Evolutionary conservation across 768 basidiomycete species (phyloP).

Genomic region (Trametes meyenii): DNA sequence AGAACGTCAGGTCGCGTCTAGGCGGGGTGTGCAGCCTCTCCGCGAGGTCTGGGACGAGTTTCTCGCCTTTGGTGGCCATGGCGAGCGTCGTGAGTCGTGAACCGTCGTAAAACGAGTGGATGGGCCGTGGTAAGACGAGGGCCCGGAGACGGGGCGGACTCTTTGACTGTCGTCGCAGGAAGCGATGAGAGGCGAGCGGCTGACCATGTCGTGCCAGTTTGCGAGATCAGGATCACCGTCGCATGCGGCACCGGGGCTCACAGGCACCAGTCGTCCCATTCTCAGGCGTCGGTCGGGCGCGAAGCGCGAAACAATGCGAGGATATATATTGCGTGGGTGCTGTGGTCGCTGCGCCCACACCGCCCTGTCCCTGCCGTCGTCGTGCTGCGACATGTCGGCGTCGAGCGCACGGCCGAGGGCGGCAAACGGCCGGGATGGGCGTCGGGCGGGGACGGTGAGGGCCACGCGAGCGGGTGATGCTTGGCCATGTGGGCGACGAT

Average conservation of each 20-base stretch:
- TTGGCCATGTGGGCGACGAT: slow-evolving; percentile 21
- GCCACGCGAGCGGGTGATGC: slow-evolving; percentile 15
- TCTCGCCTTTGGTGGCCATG: slow-evolving; percentile 10
- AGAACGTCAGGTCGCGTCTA: slow-evolving; percentile 54
- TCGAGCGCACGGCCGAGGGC: not conserved
- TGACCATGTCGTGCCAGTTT: slow-evolving; percentile 1
- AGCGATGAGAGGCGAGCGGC: slow-evolving; percentile 3
- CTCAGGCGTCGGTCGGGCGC: not conserved
- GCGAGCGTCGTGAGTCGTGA: slow-evolving; percentile 4
- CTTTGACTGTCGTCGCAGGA: slow-evolving; percentile 9
- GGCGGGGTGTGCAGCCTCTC: slow-evolving; percentile 40
- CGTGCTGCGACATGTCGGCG: not conserved
- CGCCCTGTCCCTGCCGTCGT: not conserved
- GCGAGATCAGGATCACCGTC: not conserved
- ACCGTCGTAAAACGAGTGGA: slow-evolving; percentile 15
- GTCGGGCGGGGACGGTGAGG: slow-evolving; percentile 17
- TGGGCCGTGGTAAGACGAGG: slow-evolving; percentile 9
- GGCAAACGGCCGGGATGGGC: not conserved
- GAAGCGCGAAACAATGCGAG: not conserved
- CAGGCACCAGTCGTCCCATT: slow-evolving; percentile 2
- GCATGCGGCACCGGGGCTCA: not conserved
- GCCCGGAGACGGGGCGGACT: not conserved
- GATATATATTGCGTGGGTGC: not conserved
- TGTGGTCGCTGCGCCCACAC: not conserved
- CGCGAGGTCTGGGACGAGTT: slow-evolving; percentile 27